A percentile compares a stretch with the other conserved stretches of the same genome.
phyloP scores from a whole-genome alignment of 1,284 basidiomycete species.

The Erythrobasidium hasegawianum region DNA sequence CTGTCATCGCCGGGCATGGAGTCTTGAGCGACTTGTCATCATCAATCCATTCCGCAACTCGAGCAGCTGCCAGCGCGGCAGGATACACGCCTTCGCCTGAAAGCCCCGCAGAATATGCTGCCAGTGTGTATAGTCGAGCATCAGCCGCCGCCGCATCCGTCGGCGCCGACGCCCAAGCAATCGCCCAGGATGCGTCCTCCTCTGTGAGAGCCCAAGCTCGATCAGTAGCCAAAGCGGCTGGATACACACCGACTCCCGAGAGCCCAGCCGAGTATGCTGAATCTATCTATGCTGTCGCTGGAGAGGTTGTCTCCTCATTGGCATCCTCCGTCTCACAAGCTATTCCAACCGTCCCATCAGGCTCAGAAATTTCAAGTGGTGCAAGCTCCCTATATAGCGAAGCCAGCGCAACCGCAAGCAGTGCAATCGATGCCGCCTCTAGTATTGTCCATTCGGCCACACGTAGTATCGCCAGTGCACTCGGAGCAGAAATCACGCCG shows the following conservation, averaged over 20 bases:
- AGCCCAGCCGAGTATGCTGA: constrained; percentile 18
- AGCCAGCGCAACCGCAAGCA: constrained; percentile 12
- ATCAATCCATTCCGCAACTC: constrained; percentile 14
- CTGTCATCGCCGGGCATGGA: background rate
- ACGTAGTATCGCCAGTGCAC: constrained; percentile 13
- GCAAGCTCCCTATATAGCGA: constrained; percentile 9
- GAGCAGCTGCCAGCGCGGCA: constrained; percentile 10
- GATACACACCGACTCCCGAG: constrained; percentile 18
- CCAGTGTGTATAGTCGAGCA: constrained; percentile 9
- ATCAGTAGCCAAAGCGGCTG: constrained; percentile 9
- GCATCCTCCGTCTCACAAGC: constrained; percentile 2
- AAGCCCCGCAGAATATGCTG: constrained; percentile 13
- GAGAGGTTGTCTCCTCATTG: too few relatives aligned
- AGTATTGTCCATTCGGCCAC: constrained; percentile 21
- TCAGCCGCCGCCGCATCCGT: constrained; percentile 17
- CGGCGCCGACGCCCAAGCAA: background rate
- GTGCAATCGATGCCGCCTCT: constrained; percentile 17
- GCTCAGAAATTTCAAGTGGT: background rate
- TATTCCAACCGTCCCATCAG: background rate
- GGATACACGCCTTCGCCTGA: constrained; percentile 29
- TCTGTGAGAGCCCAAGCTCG: constrained; percentile 4
- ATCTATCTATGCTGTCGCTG: constrained; percentile 1
- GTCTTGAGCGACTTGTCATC: constrained; percentile 6
- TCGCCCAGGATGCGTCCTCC: constrained; percentile 14
- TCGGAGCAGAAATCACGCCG: constrained; percentile 19